Base-by-base conservation (phyloP, 129 eudicot species). In the Pulicaria dysenterica region DNA sequence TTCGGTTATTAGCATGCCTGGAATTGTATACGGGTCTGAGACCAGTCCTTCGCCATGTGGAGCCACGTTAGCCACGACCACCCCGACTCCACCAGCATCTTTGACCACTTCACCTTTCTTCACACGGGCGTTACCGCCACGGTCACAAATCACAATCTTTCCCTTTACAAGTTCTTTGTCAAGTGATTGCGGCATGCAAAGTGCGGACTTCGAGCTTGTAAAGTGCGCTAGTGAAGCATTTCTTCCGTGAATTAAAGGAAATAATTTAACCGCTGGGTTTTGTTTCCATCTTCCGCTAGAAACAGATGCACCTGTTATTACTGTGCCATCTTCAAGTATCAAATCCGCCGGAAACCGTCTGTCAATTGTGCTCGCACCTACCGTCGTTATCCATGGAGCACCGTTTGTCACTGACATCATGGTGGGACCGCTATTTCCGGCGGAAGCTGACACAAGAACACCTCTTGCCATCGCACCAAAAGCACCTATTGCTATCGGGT, bases 341-440 rank as follows among this genome's bases (percentile, higher is more conserved):
- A 95, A 64, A 72, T 88, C 88, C 10, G 90, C 96, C 0, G 83
- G 89, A 43, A 95, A 90, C 36, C 72, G 68, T 41, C 99, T 46
- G 46, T 95, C 99, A 19, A 90, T 95, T 0, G 97, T 90, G 82
- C 97, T 74, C 0, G 99, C 97, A 8, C 96, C 99, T 0, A 84
- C 84, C 0, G 97, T 86, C 0, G 86, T 88, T 59, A 90, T 83
- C 99, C 97, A 95, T 5, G 99, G 99, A n/a, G 99, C 91, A 0
- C 75, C 68, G 47, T 95, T 95, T 2, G 85, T 73, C 39, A 88
- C 90, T 5, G 94, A 80, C 69, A 42, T 54, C 5, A 4, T 3
- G 14, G 16, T 57, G 0, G 97, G 97, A 6, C 99, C 99, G 0
- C 79, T 73, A 31, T 95, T 95, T 5, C 99, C 99, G 0, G 96